A percentile compares a stretch with the other conserved stretches of the same genome.
Conservation (phyloP, 257 asterid species). For the Paulownia fortunei region DNA sequence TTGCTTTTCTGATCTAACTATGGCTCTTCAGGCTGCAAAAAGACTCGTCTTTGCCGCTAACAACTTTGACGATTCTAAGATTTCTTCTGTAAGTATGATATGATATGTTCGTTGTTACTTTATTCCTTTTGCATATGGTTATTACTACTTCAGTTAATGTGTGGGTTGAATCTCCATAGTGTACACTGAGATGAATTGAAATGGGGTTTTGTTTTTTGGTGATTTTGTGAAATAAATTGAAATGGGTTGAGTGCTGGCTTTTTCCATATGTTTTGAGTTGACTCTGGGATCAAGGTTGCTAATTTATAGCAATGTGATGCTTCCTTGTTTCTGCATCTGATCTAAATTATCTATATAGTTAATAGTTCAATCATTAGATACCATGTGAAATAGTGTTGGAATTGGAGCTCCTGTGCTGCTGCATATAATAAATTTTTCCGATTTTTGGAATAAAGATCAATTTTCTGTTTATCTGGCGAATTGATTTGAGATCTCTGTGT, state of each 20-base stretch:
- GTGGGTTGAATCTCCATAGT: neutral
- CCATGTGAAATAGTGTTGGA: slow-evolving; percentile 5
- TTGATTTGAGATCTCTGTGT: slow-evolving; percentile 31
- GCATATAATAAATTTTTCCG: neutral
- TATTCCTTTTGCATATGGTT: neutral
- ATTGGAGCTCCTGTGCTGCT: neutral
- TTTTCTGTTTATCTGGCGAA: neutral
- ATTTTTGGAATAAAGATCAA: neutral
- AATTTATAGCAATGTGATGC: slow-evolving; percentile 18
- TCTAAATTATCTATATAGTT: slow-evolving; percentile 9
- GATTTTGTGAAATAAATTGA: slow-evolving; percentile 30
- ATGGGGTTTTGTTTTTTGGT: slow-evolving; percentile 17
- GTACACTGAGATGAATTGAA: slow-evolving; percentile 13
- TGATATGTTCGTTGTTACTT: neutral
- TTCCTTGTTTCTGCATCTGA: slow-evolving; percentile 33
- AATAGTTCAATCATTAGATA: neutral
- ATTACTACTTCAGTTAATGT: neutral
- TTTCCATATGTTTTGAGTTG: neutral
- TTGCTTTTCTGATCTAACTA: slow-evolving; percentile 62
- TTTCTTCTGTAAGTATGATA: slow-evolving; percentile 46
- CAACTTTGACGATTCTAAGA: slow-evolving; percentile 42
- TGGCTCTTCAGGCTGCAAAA: slow-evolving; percentile 60
- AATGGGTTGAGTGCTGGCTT: slow-evolving; percentile 12
- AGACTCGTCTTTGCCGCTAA: slow-evolving; percentile 58
- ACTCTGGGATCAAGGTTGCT: slow-evolving; percentile 4